phyloP scores from a whole-genome alignment of 2,329 filamentous ascomycete species.

The Emergomyces africanus region DNA sequence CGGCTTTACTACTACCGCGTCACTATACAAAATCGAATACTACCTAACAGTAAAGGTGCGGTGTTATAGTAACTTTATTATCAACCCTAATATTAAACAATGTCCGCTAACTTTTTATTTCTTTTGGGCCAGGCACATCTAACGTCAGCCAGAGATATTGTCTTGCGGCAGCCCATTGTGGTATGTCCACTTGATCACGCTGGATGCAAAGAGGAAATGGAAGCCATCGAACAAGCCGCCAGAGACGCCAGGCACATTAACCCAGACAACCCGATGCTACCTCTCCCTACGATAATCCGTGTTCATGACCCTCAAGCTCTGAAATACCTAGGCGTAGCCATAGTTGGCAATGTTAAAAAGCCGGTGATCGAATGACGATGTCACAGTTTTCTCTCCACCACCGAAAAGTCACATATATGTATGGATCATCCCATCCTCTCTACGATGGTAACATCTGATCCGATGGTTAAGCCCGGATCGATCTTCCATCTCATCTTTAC shows the following conservation, averaged over 20 bases:
- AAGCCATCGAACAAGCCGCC: constrained; percentile 90
- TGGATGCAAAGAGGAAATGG: constrained; percentile 96
- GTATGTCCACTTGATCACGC: constrained; percentile 93
- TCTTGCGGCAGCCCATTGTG: constrained; percentile 81
- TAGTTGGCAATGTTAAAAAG: constrained; percentile 50
- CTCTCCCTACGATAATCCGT: constrained; percentile 67
- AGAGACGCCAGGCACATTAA: constrained; percentile 84
- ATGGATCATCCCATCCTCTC: neutral
- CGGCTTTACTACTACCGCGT: constrained; percentile 88
- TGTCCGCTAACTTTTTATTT: neutral
- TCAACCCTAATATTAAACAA: constrained; percentile 1
- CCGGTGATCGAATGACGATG: constrained; percentile 47
- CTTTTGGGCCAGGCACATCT: constrained; percentile 57
- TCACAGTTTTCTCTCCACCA: neutral
- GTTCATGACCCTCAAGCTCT: constrained; percentile 58
- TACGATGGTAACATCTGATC: neutral
- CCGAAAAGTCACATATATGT: neutral
- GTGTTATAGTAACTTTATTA: neutral
- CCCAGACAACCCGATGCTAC: constrained; percentile 84
- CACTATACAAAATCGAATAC: constrained; percentile 96
- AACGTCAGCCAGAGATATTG: constrained; percentile 76
- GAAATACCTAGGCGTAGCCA: constrained; percentile 46
- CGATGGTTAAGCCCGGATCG: neutral
- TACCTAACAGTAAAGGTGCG: constrained; percentile 84
- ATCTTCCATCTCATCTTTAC: neutral